These are phyloP conservation scores for Ophiostoma ulmi DNA, from an alignment of 2,329 filamentous ascomycete species.

Conservation along the genomic window DNA sequence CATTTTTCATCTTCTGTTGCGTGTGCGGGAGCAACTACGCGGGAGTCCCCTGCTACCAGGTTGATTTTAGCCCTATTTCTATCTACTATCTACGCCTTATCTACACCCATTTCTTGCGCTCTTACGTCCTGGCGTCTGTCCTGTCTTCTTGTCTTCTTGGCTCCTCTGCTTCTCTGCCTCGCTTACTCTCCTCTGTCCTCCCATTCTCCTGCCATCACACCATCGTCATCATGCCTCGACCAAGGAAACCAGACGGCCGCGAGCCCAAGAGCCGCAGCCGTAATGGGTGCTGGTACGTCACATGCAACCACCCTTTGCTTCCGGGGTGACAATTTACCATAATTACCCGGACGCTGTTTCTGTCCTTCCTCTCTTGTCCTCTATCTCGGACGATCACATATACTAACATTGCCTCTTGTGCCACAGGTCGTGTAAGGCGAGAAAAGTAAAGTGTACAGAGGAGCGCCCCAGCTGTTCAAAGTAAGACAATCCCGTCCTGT, in stretches of 20 bases:
- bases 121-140: background rate
- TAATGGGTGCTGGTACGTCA: conserved; percentile 60
- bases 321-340: background rate
- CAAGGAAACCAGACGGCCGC: conserved; percentile 57
- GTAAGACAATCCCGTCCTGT: conserved; percentile 33
- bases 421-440: conserved; percentile 68
- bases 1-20: background rate
- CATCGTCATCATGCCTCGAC: conserved; percentile 52
- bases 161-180: background rate
- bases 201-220: background rate
- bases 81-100: conserved; percentile 10
- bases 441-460: conserved; percentile 72
- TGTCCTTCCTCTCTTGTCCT: background rate
- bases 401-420: background rate
- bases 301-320: background rate
- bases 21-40: background rate
- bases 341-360: background rate
- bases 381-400: background rate
- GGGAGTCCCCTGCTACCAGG: background rate
- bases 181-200: background rate
- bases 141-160: background rate
- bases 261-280: conserved; percentile 63
- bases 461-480: conserved; percentile 68
- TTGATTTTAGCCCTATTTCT: conserved; percentile 5
- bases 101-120: background rate